Evolutionary conservation across 805 yeast species (phyloP).

Genomic region (Metschnikowia proteae): DNA sequence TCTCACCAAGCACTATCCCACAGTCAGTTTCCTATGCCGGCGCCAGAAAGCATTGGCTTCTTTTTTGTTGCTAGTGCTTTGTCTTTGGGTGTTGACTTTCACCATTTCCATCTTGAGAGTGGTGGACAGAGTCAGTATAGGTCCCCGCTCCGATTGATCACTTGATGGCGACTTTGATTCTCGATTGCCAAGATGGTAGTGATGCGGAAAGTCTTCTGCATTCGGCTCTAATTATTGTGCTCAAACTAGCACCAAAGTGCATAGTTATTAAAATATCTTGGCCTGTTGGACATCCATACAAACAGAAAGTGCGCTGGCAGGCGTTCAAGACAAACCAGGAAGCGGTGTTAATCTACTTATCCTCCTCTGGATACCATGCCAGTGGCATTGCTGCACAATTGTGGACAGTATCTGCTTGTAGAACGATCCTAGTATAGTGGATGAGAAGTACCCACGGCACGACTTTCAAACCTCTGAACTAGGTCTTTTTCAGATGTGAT

Average conservation of each 20-base stretch:
- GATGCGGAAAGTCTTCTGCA: neutral
- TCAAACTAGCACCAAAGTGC: neutral
- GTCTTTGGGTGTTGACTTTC: constrained; percentile 83
- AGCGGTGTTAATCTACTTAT: too few relatives aligned
- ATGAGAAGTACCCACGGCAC: neutral
- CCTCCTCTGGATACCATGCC: neutral
- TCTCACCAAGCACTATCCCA: constrained; percentile 24
- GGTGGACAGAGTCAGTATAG: constrained; percentile 54
- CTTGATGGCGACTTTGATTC: neutral
- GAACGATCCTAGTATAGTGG: neutral
- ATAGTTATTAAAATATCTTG: neutral
- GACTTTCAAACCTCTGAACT: neutral
- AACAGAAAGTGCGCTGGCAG: neutral
- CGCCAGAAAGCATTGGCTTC: constrained; percentile 77
- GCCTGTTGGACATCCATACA: neutral
- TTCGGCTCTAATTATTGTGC: neutral
- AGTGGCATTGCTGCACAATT: neutral
- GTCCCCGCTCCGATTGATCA: constrained; percentile 14
- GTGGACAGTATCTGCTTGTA: neutral
- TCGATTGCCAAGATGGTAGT: too few relatives aligned
- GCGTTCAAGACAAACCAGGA: too few relatives aligned
- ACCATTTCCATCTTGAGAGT: constrained; percentile 79
- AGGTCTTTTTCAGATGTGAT: neutral
- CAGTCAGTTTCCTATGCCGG: constrained; percentile 58
- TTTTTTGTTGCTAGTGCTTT: constrained; percentile 68